A percentile compares a stretch with the other conserved stretches of the same genome.
Conservation (phyloP, 1,139 yeast species). For the Geotrichum reessii region DNA sequence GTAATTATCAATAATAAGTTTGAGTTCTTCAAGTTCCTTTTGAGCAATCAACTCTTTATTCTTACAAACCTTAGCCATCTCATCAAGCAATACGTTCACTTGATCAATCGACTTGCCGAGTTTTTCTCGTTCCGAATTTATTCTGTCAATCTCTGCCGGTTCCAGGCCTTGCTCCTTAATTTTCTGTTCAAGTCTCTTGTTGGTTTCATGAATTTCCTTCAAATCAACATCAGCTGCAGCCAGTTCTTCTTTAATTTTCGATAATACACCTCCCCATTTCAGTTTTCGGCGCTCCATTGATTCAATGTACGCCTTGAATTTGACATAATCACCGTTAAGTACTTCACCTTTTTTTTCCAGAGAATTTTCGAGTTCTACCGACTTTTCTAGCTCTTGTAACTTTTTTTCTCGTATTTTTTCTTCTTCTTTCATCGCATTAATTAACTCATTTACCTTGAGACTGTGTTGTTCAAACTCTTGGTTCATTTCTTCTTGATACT, state of each 20-base stretch:
- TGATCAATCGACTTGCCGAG: conserved; percentile 53
- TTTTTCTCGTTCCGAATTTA: conserved; percentile 57
- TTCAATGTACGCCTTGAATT: conserved; percentile 65
- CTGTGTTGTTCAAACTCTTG: conserved; percentile 36
- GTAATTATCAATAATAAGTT: conserved; percentile 49
- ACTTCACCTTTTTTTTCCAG: conserved; percentile 57
- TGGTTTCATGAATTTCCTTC: conserved; percentile 43
- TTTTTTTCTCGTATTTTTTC: conserved; percentile 37
- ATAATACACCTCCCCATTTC: conserved; percentile 58
- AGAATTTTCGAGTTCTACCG: conserved; percentile 40
- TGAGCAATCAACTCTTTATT: conserved; percentile 47
- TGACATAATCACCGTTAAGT: conserved; percentile 63
- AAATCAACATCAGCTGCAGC: conserved; percentile 44
- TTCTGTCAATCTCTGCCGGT: conserved; percentile 54
- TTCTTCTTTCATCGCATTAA: conserved; percentile 40
- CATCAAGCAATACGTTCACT: conserved; percentile 43
- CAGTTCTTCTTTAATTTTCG: conserved; percentile 53
- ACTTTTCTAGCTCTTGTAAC: conserved; percentile 33
- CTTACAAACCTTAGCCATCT: conserved; percentile 36
- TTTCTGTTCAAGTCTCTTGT: conserved; percentile 43
- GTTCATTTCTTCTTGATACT: conserved; percentile 52
- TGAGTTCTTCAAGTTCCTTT: conserved; percentile 47
- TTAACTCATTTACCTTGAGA: conserved; percentile 33
- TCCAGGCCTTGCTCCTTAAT: conserved; percentile 54
- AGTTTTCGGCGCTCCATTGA: conserved; percentile 57